Base-by-base conservation (phyloP, 768 basidiomycete species). In the Cystobasidium onofrii region DNA sequence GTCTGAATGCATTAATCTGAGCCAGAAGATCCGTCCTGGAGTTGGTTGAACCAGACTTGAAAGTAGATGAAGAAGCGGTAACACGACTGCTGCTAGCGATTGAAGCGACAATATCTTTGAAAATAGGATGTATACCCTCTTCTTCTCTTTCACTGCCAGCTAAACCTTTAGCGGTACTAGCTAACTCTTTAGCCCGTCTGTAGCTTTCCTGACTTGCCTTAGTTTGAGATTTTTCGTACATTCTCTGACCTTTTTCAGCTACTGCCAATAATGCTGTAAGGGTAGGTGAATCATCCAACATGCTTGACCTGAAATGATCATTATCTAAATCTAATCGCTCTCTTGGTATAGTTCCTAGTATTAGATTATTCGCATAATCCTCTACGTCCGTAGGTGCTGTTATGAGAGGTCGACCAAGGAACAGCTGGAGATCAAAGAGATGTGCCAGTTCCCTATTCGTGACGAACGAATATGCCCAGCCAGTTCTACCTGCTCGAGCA, bases 391-490 rank as follows among this genome's bases (percentile, higher is more conserved):
- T 92, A 31, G 73, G 66, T 20, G 75, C 60, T 17, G 64, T 65
- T 13, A 79, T 74, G 50, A 96, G 80, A 0, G 92, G 90, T 4
- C 90, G 86, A 2, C 88, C 89, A 41, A 98, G 85, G 82, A 97
- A 96, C 43, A 95, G 86, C 77, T 97, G 93, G 50, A 99, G 84
- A 80, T 99, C 96, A 75, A 94, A 84, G 29, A 98, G 85, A 82
- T 90, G 90, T 0, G 94, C 93, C 36, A 97, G 84, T 78, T 99
- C 96, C 15, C 85, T 79, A 78, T 88, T 86, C 1, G 90, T 90
- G 67, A 96, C 85, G 79, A 99, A 91, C 1, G 91, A 92, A 91
- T 92, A 97, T 1, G 95, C 95, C 89, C 92, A 92, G 36, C 96
- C 96, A 79, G 88, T 88, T 69, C 93, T 85, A 17, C 96, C 96